Evolutionary conservation across 2,329 filamentous ascomycete species (phyloP).

Genomic region (Monilinia aucupariae): DNA sequence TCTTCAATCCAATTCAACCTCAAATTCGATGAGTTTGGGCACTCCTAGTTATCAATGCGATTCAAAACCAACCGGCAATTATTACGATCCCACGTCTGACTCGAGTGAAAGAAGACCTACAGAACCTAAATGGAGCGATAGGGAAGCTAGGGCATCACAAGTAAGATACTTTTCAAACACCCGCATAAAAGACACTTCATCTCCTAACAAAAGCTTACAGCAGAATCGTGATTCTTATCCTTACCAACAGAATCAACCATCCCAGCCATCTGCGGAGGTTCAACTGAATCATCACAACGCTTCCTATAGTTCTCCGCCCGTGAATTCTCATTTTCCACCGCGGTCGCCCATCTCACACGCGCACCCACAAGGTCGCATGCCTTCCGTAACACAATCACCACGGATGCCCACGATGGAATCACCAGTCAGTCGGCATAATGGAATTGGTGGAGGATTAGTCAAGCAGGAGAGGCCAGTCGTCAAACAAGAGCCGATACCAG

Average conservation of each 20-base stretch:
- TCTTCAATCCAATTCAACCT: conserved; percentile 10
- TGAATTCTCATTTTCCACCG: conserved; percentile 42
- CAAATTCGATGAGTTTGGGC: conserved; percentile 16
- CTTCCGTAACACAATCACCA: conserved; percentile 32
- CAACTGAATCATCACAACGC: conserved; percentile 47
- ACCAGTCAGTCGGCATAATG: conserved; percentile 43
- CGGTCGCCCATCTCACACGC: conserved; percentile 48
- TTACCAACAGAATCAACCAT: conserved; percentile 36
- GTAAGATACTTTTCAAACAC: conserved; percentile 25
- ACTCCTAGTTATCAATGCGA: conserved; percentile 36
- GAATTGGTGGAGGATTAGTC: conserved; percentile 26
- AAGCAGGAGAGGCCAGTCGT: conserved; percentile 30
- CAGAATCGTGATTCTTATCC: conserved; percentile 49
- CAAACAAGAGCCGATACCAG: conserved; percentile 26
- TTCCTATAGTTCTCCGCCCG: conserved; percentile 46
- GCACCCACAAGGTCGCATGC: conserved; percentile 35
- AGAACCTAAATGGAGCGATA: conserved; percentile 34
- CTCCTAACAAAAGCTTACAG: conserved; percentile 9
- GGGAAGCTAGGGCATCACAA: conserved; percentile 31
- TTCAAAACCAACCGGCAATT: conserved; percentile 39
- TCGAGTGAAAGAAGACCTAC: conserved; percentile 39
- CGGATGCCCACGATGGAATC: conserved; percentile 41
- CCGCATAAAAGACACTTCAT: neutral
- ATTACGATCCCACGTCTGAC: conserved; percentile 43
- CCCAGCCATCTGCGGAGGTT: conserved; percentile 36